Conservation (phyloP, 164 flowering plant species). For the Vitis rotundifolia region DNA sequence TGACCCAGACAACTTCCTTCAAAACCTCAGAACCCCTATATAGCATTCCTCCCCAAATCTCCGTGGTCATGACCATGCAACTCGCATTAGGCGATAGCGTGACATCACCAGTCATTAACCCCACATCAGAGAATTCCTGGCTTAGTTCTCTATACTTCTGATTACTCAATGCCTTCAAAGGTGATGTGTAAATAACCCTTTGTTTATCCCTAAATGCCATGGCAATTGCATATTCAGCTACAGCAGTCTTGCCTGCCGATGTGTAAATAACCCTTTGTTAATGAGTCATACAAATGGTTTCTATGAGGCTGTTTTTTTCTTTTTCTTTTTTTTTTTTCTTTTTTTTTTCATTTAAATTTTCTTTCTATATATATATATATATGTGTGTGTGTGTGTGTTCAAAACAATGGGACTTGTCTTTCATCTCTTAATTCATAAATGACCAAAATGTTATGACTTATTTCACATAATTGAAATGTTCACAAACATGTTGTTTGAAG, state of each 20-base stretch:
- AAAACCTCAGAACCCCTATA: constrained; percentile 92
- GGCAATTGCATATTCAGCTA: constrained; percentile 95
- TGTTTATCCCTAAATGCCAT: constrained; percentile 92
- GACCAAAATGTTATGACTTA: too few species aligned
- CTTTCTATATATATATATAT: too few species aligned
- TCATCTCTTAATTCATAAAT: too few species aligned
- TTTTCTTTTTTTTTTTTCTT: too few species aligned
- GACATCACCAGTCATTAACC: constrained; percentile 98
- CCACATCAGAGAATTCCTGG: constrained; percentile 90
- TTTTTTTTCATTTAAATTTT: too few species aligned
- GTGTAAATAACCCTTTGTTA: too few species aligned
- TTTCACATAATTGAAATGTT: too few species aligned
- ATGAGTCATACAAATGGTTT: too few species aligned
- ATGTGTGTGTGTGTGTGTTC: too few species aligned
- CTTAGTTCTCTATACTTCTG: constrained; percentile 93
- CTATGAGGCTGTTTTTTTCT: too few species aligned
- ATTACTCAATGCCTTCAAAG: constrained; percentile 89
- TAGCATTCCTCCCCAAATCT: constrained; percentile 93
- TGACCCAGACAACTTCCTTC: constrained; percentile 98
- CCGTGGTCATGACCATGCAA: constrained; percentile 97
- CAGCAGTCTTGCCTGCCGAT: constrained; percentile 97
- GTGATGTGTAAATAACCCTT: constrained; percentile 92
- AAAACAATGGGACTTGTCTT: too few species aligned
- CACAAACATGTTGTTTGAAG: too few species aligned
- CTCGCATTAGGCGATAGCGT: constrained; percentile 93